A percentile compares a stretch with the other conserved stretches of the same genome.
Conservation (phyloP, 371 early-diverging fungal species). For the Dinochytrium kinnereticum region DNA sequence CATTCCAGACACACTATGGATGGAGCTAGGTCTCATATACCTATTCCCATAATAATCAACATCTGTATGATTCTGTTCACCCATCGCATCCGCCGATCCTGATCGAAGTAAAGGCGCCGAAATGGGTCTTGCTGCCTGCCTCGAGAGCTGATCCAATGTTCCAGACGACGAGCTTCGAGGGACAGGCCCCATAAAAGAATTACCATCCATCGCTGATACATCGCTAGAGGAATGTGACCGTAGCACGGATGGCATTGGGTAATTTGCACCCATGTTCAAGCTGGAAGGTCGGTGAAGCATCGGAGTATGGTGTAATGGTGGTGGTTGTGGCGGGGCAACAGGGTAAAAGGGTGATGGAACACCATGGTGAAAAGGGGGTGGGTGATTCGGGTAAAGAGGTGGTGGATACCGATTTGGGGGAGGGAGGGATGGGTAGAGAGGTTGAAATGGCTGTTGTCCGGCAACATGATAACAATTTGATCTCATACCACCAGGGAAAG, state of each 20-base stretch:
- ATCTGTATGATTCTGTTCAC: background rate
- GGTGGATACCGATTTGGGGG: background rate
- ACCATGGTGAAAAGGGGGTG: background rate
- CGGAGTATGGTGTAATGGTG: too few relatives aligned
- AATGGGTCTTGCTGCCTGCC: background rate
- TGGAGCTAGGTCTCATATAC: background rate
- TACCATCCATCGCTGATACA: background rate
- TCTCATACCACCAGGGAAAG: background rate
- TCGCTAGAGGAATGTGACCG: slow-evolving; percentile 7
- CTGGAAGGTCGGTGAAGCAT: slow-evolving; percentile 7
- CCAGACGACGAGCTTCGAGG: slow-evolving; percentile 8
- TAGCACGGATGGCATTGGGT: background rate
- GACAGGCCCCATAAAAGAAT: background rate
- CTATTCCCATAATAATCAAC: background rate
- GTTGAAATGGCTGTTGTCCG: background rate
- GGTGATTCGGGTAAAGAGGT: slow-evolving; percentile 2
- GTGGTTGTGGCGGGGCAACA: slow-evolving; percentile 8
- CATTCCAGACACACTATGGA: background rate
- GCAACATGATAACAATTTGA: background rate
- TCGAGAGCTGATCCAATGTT: background rate
- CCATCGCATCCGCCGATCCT: background rate
- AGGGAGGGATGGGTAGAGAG: background rate
- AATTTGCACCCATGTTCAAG: background rate
- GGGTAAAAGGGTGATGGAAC: slow-evolving; percentile 3
- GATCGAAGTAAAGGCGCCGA: background rate